Evolutionary conservation across 805 yeast genomes (phyloP), one percentile per base, ranked within the genome.

Genomic region (Candida peoriensis): DNA sequence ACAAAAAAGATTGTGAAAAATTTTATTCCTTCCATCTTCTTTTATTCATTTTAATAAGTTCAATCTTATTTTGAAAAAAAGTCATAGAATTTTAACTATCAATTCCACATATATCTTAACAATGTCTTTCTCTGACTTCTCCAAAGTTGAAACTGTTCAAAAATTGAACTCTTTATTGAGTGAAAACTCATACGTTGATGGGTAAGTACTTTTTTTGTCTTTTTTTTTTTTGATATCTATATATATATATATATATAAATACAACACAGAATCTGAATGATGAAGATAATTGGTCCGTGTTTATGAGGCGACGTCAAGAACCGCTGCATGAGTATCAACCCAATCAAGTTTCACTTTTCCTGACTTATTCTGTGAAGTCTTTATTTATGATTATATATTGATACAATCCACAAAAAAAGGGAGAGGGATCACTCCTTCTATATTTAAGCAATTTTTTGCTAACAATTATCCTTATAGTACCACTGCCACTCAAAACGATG

Each of bases 271-370:
- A 28, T 27, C 18, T 43, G 45, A 36, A 73, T 79, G 86, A 80
- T 82, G 88, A 82, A 67, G 69, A 58, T 60, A 56, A 72, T 81
- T 84, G 94, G 94, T 84, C 94, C 94, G 89, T 84, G 94, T 85
- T 85, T 81, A 81, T 77, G 95, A 86, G 84, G 88, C 80, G 94
- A 86, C 70, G 67, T 80, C 76, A 83, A 83, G 90, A 81, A 94
- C 95, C 76, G 89, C 81, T 84, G 79, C 78, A 80, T 86, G 95
- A 85, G 89, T 83, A 85, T 78, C 78, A 81, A 69, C 42, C 52
- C 65, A 63, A 63, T 54, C 54, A 55, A 54, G 61, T 56, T 58
- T 58, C 66, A 61, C 64, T 63, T 57, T n/a, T 55, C 59, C 68
- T 68, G 69, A 55, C 34, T 26, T 23, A 19, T 19, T 15, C n/a